Evolutionary conservation across 768 basidiomycete genomes (phyloP), one percentile per base, ranked within the genome.

Genomic region (Fomitopsis pulvina): DNA sequence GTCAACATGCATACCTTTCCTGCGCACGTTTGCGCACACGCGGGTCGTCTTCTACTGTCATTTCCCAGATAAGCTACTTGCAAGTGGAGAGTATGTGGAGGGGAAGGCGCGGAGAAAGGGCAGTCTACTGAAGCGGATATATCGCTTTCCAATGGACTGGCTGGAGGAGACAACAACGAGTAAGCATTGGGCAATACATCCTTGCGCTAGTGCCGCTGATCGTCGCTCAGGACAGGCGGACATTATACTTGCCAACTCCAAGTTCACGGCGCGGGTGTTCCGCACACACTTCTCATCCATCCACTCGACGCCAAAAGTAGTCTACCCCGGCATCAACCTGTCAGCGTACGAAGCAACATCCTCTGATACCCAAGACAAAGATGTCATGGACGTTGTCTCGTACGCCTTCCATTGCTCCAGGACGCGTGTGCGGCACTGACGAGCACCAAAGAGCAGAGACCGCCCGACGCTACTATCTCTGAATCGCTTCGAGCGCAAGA

Each of bases 11-110:
- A 73, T 97, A 22, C 95, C 95, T 0, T 72, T 96, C 51, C 73
- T 99, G 0, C 78, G 89, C 2, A 59, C 70, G 52, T 60, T 89
- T 12, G 78, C 74, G 2, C 72, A 73, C 20, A 89, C 80, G n/a
- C 81, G 91, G 2, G 88, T 95, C 26, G 85, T 98, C 18, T 98
- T 97, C 67, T 98, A 99, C 64, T 95, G 92, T 57, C 96, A 98
- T 64, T 98, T 99, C 57, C 96, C 95, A 0, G 95, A 99, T 69
- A 95, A 95, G 66, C 73, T 98, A 0, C 77, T 97, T 24, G 81
- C 86, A 5, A 78, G 80, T 53, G 87, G 87, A 0, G 79, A 75
- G 32, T 80, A 67, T 59, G 74, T 81, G 0, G 80, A 85, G 46
- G 83, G 79, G 11, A 66, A 70, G 47, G 59, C 66, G 38, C 65